These are phyloP conservation scores for Panellus pusillus DNA, from an alignment of 768 basidiomycete genomes.

Conservation along the genomic window DNA sequence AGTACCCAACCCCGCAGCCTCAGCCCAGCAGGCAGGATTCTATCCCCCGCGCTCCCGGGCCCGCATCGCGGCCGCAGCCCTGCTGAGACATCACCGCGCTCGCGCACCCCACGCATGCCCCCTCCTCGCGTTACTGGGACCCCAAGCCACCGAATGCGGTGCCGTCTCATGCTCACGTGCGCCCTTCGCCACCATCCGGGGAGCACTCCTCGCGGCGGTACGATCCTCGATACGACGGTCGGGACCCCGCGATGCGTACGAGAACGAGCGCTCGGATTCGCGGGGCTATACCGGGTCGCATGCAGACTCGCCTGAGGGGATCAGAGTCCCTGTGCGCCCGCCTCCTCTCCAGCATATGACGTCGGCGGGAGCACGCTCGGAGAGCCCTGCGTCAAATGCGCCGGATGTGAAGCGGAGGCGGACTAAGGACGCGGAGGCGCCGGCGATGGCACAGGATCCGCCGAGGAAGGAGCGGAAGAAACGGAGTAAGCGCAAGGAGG, in stretches of 20 bases:
- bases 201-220: conserved; percentile 54
- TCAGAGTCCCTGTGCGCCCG: conserved; percentile 28
- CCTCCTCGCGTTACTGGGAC: conserved; percentile 57
- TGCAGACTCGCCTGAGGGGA: conserved; percentile 19
- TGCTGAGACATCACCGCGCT: conserved; percentile 62
- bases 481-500: conserved; percentile 46
- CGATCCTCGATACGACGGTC: conserved; percentile 61
- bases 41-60: conserved; percentile 45
- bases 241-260: conserved; percentile 30
- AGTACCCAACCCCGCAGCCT: conserved; percentile 30
- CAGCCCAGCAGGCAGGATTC: conserved; percentile 33
- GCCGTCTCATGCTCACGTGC: conserved; percentile 33
- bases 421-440: conserved; percentile 50
- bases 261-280: conserved; percentile 35
- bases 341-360: conserved; percentile 23
- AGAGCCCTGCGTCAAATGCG: conserved; percentile 25
- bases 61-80: conserved; percentile 48
- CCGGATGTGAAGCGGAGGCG: conserved; percentile 34
- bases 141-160: conserved; percentile 47
- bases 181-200: conserved; percentile 34
- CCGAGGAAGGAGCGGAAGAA: conserved; percentile 62
- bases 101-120: conserved; percentile 38
- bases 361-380: conserved; percentile 37
- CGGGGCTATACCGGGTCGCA: conserved; percentile 45
- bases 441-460: conserved; percentile 38